phyloP scores from a whole-genome alignment of 371 early-diverging fungal species.

The Catenaria anguillulae region DNA sequence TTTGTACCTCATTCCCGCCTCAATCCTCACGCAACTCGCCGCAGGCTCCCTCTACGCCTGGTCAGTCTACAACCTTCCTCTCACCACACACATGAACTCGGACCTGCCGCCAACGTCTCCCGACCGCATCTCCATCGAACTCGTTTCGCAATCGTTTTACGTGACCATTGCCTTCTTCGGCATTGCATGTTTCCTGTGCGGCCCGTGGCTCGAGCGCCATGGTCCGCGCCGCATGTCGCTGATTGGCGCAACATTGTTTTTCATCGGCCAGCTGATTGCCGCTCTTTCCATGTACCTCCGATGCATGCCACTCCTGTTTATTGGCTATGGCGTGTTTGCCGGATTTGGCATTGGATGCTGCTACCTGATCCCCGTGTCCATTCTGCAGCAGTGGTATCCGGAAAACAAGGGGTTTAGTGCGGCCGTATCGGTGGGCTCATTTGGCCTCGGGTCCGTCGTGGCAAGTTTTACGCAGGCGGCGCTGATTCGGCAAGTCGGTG shows the following conservation, averaged over 20 bases:
- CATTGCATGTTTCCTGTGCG: conserved; percentile 19
- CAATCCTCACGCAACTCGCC: conserved; percentile 44
- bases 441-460: too few species aligned
- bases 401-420: too few species aligned
- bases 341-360: conserved; percentile 32
- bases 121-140: not conserved
- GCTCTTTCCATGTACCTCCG: conserved; percentile 25
- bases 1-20: conserved; percentile 41
- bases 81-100: not conserved
- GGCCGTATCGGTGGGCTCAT: conserved; percentile 31
- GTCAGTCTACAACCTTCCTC: not conserved
- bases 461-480: conserved; percentile 27
- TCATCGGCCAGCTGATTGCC: conserved; percentile 21
- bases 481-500: conserved; percentile 21
- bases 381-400: too few species aligned
- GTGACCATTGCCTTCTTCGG: conserved; percentile 22
- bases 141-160: not conserved
- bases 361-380: conserved; percentile 28
- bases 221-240: conserved; percentile 15
- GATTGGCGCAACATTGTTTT: conserved; percentile 18
- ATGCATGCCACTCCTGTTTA: conserved; percentile 28
- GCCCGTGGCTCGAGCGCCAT: conserved; percentile 29
- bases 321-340: conserved; percentile 36
- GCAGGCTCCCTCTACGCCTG: conserved; percentile 52
- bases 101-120: too few species aligned